Evolutionary conservation across 257 asterid species (phyloP), one percentile per base, ranked within the genome.

Genomic region (Solanum neorickii): DNA sequence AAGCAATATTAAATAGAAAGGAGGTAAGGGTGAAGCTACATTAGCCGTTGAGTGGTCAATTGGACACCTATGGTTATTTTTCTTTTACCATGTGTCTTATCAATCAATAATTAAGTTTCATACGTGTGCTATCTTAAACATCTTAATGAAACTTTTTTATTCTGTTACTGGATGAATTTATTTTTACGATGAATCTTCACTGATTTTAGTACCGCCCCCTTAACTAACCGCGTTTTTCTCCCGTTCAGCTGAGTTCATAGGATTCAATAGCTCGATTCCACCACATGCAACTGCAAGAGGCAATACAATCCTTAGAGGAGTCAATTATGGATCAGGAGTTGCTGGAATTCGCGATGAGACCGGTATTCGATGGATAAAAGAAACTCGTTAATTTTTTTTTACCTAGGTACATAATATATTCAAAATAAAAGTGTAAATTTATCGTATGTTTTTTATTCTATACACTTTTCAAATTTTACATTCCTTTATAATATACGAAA

Each of bases 301-400:
- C 8, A 35, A 21, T 0, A 87, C 92, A 20, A 60, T 72, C 9
- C 44, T 78, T 49, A 89, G 60, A 13, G 95, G 94, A 66, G 92
- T 91, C 39, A 92, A 93, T 86, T 93, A 93, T 46, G 94, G 89
- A 15, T 93, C 95, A 9, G 95, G 92, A 69, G 88, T 84, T 13
- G 83, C 94, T 3, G 94, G 95, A 85, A 92, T 93, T 87, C 93
- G 87, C 7, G 39, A 14, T 29, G 94, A 93, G 59, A 86, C 94
- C 0, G 93, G 93, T 47, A 10, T 68, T 12, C 89, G 72, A 4
- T 21, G 75, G 92, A 94, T 92, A 92, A 47, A 41, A 41, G n/a
- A 78, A 46, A 27, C 27, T 46, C 66, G 16, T 73, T 73, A 73
- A 35, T 37, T 6, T 16, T 68, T 3, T 12, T 69, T 69, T 6